phyloP scores from a whole-genome alignment of 2,329 filamentous ascomycete species.

The Talaromyces sp. region DNA sequence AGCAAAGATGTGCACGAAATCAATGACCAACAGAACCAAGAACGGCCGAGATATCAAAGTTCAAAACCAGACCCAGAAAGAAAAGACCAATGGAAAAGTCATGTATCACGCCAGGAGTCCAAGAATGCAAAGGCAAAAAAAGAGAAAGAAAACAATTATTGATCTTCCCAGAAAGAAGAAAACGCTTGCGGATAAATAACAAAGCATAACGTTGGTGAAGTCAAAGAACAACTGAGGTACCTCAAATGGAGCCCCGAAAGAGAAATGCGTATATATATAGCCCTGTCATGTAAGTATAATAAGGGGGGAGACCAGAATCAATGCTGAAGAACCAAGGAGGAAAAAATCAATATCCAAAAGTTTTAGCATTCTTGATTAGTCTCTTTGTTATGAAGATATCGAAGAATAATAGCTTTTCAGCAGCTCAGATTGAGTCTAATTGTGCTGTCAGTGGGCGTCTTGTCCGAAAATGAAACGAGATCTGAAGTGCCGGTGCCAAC shows the following conservation, averaged over 20 bases:
- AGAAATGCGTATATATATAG: not conserved
- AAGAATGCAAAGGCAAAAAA: not conserved
- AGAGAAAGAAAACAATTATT: not conserved
- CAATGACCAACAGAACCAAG: not conserved
- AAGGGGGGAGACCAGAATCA: slow-evolving; percentile 3
- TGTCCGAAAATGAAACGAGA: not conserved
- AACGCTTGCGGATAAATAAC: not conserved
- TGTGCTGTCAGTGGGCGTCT: not conserved
- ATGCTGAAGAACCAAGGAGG: not conserved
- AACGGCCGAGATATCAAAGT: not conserved
- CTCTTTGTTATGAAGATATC: not conserved
- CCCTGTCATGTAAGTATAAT: not conserved
- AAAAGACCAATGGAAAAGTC: not conserved
- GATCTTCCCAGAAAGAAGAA: not conserved
- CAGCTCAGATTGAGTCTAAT: slow-evolving; percentile 1
- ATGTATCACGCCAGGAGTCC: not conserved
- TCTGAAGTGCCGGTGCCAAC: not conserved
- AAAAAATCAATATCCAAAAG: not conserved
- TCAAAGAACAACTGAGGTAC: too few species aligned
- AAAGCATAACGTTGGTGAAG: not conserved
- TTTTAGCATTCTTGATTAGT: not conserved
- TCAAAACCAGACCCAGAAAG: not conserved
- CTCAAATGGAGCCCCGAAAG: not conserved
- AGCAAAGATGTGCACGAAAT: not conserved
- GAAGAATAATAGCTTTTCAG: slow-evolving; percentile 3